Evolutionary conservation across 2,329 filamentous ascomycete species (phyloP).

Genomic region (Taxawa tesnikishii): DNA sequence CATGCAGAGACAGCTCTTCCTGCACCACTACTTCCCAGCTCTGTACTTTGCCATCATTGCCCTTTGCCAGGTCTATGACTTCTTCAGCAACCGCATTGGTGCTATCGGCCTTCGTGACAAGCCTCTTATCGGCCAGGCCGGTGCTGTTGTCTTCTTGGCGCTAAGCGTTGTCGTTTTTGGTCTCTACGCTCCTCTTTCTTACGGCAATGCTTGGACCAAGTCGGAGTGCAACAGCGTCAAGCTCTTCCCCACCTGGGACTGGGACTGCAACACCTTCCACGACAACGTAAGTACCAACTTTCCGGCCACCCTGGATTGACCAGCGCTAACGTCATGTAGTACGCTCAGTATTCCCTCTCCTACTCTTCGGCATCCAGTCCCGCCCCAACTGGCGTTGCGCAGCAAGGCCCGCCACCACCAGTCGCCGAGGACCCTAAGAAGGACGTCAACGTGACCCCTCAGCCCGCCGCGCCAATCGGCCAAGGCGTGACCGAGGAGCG

Average conservation of each 20-base stretch:
- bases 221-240: conserved; percentile 76
- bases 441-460: conserved; percentile 21
- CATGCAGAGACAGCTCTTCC: conserved; percentile 94
- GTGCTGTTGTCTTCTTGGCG: conserved; percentile 61
- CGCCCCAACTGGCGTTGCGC: conserved; percentile 15
- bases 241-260: conserved; percentile 84
- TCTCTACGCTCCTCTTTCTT: conserved; percentile 79
- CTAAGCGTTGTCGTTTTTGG: conserved; percentile 65
- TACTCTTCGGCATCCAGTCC: conserved; percentile 12
- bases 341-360: conserved; percentile 19
- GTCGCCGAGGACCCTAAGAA: conserved; percentile 22
- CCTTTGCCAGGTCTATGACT: conserved; percentile 83
- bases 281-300: conserved; percentile 67
- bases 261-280: conserved; percentile 92
- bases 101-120: conserved; percentile 55
- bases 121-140: conserved; percentile 61
- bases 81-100: conserved; percentile 59
- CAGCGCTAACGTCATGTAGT: conserved; percentile 12
- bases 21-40: conserved; percentile 97
- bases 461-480: conserved; percentile 6
- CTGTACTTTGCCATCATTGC: conserved; percentile 89
- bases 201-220: conserved; percentile 91
- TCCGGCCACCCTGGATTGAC: not conserved
- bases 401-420: conserved; percentile 19
- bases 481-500: conserved; percentile 55